Base-by-base conservation (phyloP, 169 alveolate genomes). In the Babesia ovis region DNA sequence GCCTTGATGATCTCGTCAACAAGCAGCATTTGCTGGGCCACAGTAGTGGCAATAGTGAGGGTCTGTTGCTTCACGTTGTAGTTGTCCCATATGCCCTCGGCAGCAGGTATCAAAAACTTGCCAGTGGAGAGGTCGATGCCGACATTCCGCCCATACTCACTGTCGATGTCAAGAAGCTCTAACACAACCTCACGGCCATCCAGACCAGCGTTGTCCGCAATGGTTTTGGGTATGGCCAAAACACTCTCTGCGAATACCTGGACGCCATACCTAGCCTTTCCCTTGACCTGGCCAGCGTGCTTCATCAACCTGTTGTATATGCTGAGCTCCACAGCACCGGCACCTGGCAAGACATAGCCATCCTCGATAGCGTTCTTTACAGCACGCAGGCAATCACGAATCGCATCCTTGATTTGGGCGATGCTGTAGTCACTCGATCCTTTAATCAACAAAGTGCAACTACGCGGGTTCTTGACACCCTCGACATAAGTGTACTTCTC, bases 1-100 rank as follows among this genome's bases (percentile, higher is more conserved):
- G 99, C 99, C 91, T 96, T 95, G 74, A 97, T 94, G 27, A 97
- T 95, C 80, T 98, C 99, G 79, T 97, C 99, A 23, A 97, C 99
- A 64, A 96, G 93, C 29, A 98, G 90, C 73, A 97, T 91, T 90
- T 98, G 98, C 92, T 98, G 98, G 43, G 99, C 98, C 45, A 98
- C 95, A n/a, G 97, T 96, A 37, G 99, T 98, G 29, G 99, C 98
- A 68, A 98, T 90, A 77, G 98, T 95, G 34, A 97, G 71, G 83
- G 94, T 91, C 72, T 95, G 97, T 77, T 94, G 90, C 94, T 98
- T 98, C 27, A 96, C 99, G 57, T 96, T 89, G 81, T 94, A 96
- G 93, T 95, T 96, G 90, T 98, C 99, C 90, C 92, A 93, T 45
- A 98, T 93, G 11, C 96, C 95, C 85, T 77, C 96, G 46, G 95